Evolutionary conservation across 176 grass and related monocot genomes (phyloP).

Genomic region (Melocanna baccifera): DNA sequence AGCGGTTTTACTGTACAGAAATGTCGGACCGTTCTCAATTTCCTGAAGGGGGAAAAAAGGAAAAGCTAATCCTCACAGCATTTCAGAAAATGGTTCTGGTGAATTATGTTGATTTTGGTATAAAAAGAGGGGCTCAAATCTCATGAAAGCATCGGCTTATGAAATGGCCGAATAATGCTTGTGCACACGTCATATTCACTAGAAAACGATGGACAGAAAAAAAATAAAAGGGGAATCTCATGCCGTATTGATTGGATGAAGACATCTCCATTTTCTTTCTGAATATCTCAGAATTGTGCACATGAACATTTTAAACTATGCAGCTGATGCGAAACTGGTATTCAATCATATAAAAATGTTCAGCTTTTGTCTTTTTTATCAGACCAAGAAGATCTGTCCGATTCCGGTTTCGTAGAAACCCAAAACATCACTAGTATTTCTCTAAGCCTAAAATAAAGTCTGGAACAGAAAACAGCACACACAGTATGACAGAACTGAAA

Average conservation of each 20-base stretch:
- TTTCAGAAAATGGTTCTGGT: background rate
- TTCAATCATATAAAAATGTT: background rate
- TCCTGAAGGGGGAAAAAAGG: background rate
- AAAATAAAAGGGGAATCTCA: background rate
- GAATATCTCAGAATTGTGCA: background rate
- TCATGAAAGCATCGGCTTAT: background rate
- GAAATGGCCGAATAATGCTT: background rate
- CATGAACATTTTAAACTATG: background rate
- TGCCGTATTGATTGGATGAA: background rate
- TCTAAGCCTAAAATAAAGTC: background rate
- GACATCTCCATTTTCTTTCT: background rate
- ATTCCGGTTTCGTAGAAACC: constrained; percentile 20
- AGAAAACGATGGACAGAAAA: background rate
- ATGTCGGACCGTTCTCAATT: background rate
- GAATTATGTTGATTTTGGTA: no score
- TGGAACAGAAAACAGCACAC: background rate
- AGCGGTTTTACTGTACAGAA: background rate
- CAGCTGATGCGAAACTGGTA: background rate
- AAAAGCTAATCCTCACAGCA: background rate
- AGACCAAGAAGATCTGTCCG: constrained; percentile 21
- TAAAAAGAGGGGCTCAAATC: background rate
- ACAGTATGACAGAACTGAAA: background rate
- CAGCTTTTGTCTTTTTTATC: background rate
- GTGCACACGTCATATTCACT: background rate
- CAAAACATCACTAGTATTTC: background rate